Percentiles rank a stretch among this genome's conserved stretches.
Conservation (phyloP, 305 asterid species). For the Vinca major region DNA sequence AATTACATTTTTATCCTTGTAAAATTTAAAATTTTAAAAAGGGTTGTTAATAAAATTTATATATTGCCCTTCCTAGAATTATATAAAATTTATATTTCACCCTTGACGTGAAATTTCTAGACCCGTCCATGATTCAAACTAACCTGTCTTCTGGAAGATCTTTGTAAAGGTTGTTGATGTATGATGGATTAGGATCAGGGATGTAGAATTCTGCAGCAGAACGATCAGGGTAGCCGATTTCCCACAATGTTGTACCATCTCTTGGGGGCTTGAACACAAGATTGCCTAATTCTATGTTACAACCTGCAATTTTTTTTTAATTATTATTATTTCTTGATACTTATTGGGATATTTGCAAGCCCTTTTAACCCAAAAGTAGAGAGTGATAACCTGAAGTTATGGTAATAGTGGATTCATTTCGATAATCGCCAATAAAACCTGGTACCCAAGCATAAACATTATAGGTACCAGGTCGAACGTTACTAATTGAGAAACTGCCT, state of each 20-base stretch:
- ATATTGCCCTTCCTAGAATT: too few relatives aligned
- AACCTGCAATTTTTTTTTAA: slow-evolving; percentile 21
- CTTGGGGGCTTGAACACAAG: slow-evolving; percentile 44
- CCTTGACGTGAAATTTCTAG: too few relatives aligned
- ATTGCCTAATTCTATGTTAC: slow-evolving; percentile 29
- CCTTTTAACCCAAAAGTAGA: not conserved
- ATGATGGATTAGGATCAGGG: slow-evolving; percentile 53
- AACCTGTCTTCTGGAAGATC: slow-evolving; percentile 48
- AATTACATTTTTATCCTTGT: too few relatives aligned
- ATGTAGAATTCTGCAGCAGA: slow-evolving; percentile 48
- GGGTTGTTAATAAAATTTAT: too few relatives aligned
- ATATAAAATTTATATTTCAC: too few relatives aligned
- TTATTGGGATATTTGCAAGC: not conserved
- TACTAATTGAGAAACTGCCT: slow-evolving; percentile 37
- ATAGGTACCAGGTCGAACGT: slow-evolving; percentile 47
- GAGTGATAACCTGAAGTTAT: slow-evolving; percentile 38
- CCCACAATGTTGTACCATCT: slow-evolving; percentile 68
- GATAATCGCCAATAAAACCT: slow-evolving; percentile 58
- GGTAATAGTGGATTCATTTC: slow-evolving; percentile 27
- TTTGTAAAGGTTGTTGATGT: slow-evolving; percentile 39
- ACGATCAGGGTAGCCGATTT: slow-evolving; percentile 70
- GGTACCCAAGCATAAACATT: slow-evolving; percentile 61
- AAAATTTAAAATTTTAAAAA: too few relatives aligned
- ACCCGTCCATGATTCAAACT: not conserved
- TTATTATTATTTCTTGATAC: not conserved